A percentile compares a stretch with the other conserved stretches of the same genome.
phyloP scores from a whole-genome alignment of 2,329 filamentous ascomycete species.

The Nectriaceae sp. region DNA sequence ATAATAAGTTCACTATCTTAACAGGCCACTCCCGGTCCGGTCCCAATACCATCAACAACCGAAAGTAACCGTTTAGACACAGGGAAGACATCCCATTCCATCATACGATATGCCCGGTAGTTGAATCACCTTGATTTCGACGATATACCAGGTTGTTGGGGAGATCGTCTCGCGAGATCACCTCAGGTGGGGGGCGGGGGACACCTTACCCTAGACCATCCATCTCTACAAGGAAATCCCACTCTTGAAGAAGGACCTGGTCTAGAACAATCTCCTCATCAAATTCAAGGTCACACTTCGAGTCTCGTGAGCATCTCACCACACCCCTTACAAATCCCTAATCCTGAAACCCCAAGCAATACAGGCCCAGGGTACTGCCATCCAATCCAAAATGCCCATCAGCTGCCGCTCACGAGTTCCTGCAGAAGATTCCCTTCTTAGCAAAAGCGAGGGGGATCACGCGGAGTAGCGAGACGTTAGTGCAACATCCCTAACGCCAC shows the following conservation, averaged over 20 bases:
- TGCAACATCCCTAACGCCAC: constrained; percentile 14
- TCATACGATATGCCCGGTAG: too few relatives aligned
- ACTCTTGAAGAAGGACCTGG: too few relatives aligned
- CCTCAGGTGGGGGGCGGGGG: too few relatives aligned
- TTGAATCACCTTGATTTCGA: too few relatives aligned
- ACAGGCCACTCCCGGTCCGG: too few relatives aligned
- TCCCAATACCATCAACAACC: too few relatives aligned
- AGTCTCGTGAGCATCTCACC: constrained; percentile 7
- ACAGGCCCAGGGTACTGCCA: not conserved
- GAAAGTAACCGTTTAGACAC: too few relatives aligned
- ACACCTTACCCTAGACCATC: not conserved
- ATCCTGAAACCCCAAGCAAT: not conserved
- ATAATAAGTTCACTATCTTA: too few relatives aligned
- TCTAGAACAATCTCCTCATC: not conserved
- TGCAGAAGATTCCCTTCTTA: constrained; percentile 12
- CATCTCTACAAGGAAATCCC: too few relatives aligned
- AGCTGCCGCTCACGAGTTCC: constrained; percentile 14
- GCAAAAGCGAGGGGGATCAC: constrained; percentile 9
- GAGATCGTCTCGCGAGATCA: too few relatives aligned
- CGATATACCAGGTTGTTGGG: too few relatives aligned
- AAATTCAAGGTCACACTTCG: not conserved
- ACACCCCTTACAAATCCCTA: not conserved
- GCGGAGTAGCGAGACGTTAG: constrained; percentile 13
- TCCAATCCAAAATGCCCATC: not conserved
- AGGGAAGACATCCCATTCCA: too few relatives aligned